Conservation (phyloP, 106 monocot species). For the Platanthera zijinensis region DNA sequence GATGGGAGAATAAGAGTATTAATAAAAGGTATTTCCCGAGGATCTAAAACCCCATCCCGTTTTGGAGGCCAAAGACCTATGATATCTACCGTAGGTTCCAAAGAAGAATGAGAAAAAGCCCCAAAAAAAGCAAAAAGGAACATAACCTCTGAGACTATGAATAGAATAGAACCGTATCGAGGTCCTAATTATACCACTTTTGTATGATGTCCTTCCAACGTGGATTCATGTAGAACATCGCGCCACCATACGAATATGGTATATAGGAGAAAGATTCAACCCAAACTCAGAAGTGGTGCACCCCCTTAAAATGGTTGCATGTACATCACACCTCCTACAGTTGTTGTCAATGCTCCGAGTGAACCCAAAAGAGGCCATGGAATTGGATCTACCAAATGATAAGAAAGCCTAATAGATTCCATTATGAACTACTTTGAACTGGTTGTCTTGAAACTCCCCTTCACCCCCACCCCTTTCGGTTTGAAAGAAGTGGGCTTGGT, state of each 20-base stretch:
- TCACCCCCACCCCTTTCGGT: neutral
- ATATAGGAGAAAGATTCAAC: conserved; percentile 7
- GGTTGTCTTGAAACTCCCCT: neutral
- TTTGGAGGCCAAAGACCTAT: neutral
- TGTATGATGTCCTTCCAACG: conserved; percentile 9
- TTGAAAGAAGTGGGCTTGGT: conserved; percentile 3
- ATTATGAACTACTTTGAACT: neutral
- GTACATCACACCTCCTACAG: conserved; percentile 13
- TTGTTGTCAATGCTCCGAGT: conserved; percentile 27
- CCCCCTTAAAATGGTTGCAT: neutral
- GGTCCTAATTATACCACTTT: conserved; percentile 9
- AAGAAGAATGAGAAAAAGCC: conserved; percentile 2
- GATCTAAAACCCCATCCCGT: neutral
- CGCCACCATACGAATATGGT: conserved; percentile 7
- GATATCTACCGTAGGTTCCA: neutral
- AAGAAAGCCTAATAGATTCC: conserved; percentile 19
- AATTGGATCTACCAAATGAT: conserved; percentile 20
- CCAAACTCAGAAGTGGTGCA: neutral
- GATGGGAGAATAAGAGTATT: conserved; percentile 1
- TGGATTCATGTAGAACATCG: conserved; percentile 2
- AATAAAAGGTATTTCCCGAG: neutral
- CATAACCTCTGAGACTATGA: conserved; percentile 9
- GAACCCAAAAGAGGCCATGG: conserved; percentile 27
- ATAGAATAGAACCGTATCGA: conserved; percentile 8
- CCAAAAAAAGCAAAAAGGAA: neutral